These are phyloP conservation scores for Sporisorium iseilematis-ciliati DNA, from an alignment of 1,284 basidiomycete genomes.

Conservation along the genomic window DNA sequence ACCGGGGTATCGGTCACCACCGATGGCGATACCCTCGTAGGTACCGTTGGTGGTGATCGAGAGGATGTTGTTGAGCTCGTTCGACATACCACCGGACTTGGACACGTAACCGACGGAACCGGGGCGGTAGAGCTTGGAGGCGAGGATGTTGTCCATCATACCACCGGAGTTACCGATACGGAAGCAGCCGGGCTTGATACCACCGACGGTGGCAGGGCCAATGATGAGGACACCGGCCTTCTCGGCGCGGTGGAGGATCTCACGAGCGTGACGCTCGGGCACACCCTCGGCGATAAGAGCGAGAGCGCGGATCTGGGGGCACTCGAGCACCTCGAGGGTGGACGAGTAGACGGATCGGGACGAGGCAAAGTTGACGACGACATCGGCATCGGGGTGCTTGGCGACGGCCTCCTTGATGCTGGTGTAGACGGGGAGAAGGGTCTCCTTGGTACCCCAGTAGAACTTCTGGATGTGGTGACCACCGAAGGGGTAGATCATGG, in stretches of 20 bases:
- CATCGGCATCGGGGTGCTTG: constrained; percentile 97
- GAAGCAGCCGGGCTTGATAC: constrained; percentile 99
- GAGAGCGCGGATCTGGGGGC: constrained; percentile 80
- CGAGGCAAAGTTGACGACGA: constrained; percentile 97
- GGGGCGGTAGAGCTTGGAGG: constrained; percentile 97
- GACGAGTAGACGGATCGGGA: constrained; percentile 94
- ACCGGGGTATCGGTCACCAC: constrained; percentile 98
- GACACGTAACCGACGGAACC: constrained; percentile 98
- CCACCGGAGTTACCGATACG: constrained; percentile 99
- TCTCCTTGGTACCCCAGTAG: constrained; percentile 99
- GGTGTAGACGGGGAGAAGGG: constrained; percentile 96
- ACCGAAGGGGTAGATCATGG: constrained; percentile 99
- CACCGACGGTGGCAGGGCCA: constrained; percentile 97
- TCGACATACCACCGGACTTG: constrained; percentile 99
- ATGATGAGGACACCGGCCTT: constrained; percentile 92
- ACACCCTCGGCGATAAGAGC: constrained; percentile 99
- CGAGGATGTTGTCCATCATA: constrained; percentile 99
- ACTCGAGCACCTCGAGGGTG: constrained; percentile 87
- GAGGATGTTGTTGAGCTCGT: constrained; percentile 99
- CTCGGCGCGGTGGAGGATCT: constrained; percentile 90
- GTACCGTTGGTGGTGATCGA: constrained; percentile 97
- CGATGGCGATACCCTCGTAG: constrained; percentile 99
- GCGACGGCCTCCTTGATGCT: constrained; percentile 88
- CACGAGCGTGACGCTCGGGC: constrained; percentile 94
- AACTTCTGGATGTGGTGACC: constrained; percentile 99